Percentiles rank a stretch among this genome's conserved stretches.
Evolutionary conservation across 1,139 yeast species (phyloP).

Genomic region (Pichia sp.): DNA sequence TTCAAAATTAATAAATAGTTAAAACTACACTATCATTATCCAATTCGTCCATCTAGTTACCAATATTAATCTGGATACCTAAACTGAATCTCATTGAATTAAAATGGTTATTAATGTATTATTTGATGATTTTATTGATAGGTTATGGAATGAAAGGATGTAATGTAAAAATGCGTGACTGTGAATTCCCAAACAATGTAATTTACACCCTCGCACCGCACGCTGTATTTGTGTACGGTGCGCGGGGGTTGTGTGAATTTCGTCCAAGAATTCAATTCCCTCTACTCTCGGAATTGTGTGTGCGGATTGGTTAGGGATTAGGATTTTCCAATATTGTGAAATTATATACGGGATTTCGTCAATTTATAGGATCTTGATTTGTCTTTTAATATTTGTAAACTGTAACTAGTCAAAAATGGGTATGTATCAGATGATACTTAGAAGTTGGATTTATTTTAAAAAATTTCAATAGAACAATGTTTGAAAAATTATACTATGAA

Average conservation of each 20-base stretch:
- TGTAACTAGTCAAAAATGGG: conserved; percentile 14
- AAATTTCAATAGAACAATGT: background rate
- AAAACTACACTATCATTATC: too few relatives aligned
- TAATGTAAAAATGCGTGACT: background rate
- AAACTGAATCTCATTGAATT: too few relatives aligned
- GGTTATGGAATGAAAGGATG: background rate
- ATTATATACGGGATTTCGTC: background rate
- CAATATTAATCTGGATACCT: too few relatives aligned
- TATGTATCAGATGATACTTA: conserved; percentile 1
- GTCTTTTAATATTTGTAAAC: background rate
- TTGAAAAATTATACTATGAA: background rate
- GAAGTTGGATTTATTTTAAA: background rate
- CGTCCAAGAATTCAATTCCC: background rate
- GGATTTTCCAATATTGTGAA: background rate
- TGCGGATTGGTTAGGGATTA: background rate
- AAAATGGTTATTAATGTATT: too few relatives aligned
- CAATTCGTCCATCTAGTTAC: too few relatives aligned
- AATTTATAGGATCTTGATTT: background rate
- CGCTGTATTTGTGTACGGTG: background rate
- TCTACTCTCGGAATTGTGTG: background rate
- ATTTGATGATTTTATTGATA: background rate
- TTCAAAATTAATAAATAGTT: too few relatives aligned
- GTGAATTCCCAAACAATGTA: background rate
- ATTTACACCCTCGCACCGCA: background rate
- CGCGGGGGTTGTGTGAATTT: background rate